phyloP scores from a whole-genome alignment of 2,329 filamentous ascomycete species.

The Ilyonectria destructans region DNA sequence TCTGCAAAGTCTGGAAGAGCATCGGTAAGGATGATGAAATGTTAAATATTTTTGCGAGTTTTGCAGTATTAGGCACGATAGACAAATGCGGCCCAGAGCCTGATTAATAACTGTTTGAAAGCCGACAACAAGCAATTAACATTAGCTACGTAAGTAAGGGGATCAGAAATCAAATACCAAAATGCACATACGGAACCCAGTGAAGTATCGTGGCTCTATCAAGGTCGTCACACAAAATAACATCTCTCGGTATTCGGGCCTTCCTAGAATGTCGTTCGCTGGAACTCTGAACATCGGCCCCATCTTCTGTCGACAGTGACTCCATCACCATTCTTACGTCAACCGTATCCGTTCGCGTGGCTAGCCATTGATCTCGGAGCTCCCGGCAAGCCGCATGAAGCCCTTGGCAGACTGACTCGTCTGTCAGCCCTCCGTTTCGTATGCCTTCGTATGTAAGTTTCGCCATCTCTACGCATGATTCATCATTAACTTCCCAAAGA shows the following conservation, averaged over 20 bases:
- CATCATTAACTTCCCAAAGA: conserved; percentile 12
- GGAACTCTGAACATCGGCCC: neutral
- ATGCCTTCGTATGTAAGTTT: conserved; percentile 10
- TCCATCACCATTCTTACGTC: neutral
- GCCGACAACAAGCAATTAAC: neutral
- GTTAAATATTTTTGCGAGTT: neutral
- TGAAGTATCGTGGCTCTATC: neutral
- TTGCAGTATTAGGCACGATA: neutral
- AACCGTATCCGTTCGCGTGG: neutral
- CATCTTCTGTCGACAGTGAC: neutral
- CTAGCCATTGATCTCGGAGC: conserved; percentile 10
- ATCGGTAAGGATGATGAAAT: neutral
- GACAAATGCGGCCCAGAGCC: neutral
- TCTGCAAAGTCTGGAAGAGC: conserved; percentile 15
- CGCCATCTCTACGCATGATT: conserved; percentile 2
- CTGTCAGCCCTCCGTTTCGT: neutral
- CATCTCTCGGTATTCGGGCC: neutral
- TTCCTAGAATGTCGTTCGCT: neutral
- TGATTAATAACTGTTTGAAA: neutral
- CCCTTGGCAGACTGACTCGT: conserved; percentile 10
- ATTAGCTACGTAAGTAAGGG: neutral
- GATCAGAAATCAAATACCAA: neutral
- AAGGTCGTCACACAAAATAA: neutral
- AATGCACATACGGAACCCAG: neutral
- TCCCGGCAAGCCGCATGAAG: conserved; percentile 7